Percentiles rank a stretch among this genome's conserved stretches.
phyloP scores from a whole-genome alignment of 2,329 filamentous ascomycete genomes.

The Macroventuria anomochaeta region DNA sequence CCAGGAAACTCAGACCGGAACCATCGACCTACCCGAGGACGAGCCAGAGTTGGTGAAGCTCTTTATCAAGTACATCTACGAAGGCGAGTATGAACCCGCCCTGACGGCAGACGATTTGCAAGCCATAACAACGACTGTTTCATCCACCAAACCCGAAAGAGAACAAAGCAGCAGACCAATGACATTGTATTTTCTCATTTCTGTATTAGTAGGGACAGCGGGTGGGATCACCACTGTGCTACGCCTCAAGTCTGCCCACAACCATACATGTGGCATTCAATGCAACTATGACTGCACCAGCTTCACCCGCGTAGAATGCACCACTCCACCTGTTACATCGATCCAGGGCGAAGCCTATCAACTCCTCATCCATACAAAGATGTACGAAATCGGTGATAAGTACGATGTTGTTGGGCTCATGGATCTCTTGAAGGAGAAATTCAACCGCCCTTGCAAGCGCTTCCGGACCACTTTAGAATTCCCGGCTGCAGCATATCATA shows the following conservation, averaged over 20 bases:
- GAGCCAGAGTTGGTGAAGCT: conserved; percentile 17
- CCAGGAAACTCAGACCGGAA: background rate
- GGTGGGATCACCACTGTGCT: background rate
- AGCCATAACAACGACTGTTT: too few species aligned
- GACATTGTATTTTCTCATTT: background rate
- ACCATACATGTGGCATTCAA: background rate
- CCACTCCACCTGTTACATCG: too few species aligned
- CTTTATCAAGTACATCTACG: conserved; percentile 28
- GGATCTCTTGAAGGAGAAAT: conserved; percentile 18
- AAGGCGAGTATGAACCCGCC: conserved; percentile 23
- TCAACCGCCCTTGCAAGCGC: background rate
- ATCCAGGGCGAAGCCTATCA: background rate
- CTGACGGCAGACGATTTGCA: too few species aligned
- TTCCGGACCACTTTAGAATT: conserved; percentile 30
- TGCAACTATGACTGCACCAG: background rate
- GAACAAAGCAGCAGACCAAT: too few species aligned
- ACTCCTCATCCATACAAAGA: conserved; percentile 2
- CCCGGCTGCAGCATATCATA: conserved; percentile 29
- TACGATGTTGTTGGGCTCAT: conserved; percentile 21
- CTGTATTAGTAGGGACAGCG: too few species aligned
- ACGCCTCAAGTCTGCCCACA: background rate
- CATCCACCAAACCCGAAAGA: background rate
- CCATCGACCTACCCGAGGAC: conserved; percentile 21
- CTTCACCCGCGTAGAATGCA: background rate
- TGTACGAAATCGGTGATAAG: conserved; percentile 26